Evolutionary conservation across 2,329 filamentous ascomycete genomes (phyloP).

Genomic region (Alternaria alternata): DNA sequence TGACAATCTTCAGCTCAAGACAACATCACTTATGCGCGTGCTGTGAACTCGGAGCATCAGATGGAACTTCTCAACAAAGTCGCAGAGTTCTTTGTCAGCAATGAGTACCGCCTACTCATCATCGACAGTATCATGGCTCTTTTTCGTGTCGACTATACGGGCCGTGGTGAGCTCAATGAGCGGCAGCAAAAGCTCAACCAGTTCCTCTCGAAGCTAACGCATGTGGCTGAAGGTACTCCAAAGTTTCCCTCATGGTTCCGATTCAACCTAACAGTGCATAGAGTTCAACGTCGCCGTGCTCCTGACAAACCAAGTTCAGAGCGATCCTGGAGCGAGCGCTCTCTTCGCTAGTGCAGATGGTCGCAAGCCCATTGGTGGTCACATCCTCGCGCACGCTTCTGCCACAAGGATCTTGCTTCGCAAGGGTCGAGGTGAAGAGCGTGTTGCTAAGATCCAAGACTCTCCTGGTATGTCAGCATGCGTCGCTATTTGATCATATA

Average conservation of each 20-base stretch:
- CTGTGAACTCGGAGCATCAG: slow-evolving; percentile 72
- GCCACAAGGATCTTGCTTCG: slow-evolving; percentile 71
- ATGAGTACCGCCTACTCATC: slow-evolving; percentile 71
- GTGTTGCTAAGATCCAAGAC: slow-evolving; percentile 74
- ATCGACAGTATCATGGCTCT: slow-evolving; percentile 76
- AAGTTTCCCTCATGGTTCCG: too few relatives aligned
- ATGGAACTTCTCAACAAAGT: slow-evolving; percentile 70
- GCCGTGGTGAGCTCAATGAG: slow-evolving; percentile 72
- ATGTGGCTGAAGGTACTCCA: slow-evolving; percentile 67
- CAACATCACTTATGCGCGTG: slow-evolving; percentile 72
- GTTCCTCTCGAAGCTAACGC: slow-evolving; percentile 69
- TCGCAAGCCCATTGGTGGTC: slow-evolving; percentile 71
- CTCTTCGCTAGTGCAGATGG: slow-evolving; percentile 74
- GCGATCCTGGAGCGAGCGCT: slow-evolving; percentile 72
- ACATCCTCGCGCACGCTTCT: slow-evolving; percentile 74
- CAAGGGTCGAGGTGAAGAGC: slow-evolving; percentile 73
- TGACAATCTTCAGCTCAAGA: slow-evolving; percentile 67
- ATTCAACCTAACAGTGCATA: slow-evolving; percentile 25
- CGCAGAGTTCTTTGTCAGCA: slow-evolving; percentile 67
- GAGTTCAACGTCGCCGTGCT: slow-evolving; percentile 71
- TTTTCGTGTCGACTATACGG: slow-evolving; percentile 72
- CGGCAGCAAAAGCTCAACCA: slow-evolving; percentile 73
- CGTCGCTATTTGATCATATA: slow-evolving; percentile 13
- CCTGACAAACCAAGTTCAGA: slow-evolving; percentile 75
- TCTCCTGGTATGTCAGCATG: slow-evolving; percentile 64